Conservation (phyloP, 2,329 filamentous ascomycete species). For the Monosporascus sp. region DNA sequence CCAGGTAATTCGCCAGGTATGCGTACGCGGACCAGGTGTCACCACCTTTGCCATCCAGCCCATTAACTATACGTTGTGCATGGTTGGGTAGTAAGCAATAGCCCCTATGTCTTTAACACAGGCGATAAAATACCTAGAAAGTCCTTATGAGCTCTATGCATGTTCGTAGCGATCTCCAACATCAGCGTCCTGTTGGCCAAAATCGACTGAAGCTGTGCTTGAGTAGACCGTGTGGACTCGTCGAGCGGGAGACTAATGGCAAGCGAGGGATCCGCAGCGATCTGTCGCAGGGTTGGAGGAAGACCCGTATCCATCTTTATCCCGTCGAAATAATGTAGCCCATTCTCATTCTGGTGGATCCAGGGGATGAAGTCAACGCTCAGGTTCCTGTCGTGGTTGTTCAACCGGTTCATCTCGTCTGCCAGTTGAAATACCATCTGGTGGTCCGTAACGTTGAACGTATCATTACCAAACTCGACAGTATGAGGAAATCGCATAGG, state of each 20-base stretch:
- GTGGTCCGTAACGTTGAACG: conserved; percentile 56
- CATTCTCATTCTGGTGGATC: conserved; percentile 53
- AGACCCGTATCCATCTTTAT: conserved; percentile 45
- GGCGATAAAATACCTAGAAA: conserved; percentile 20
- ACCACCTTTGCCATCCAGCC: conserved; percentile 41
- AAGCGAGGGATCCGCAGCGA: conserved; percentile 37
- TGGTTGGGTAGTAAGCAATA: not conserved
- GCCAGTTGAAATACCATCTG: conserved; percentile 60
- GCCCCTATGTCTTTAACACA: not conserved
- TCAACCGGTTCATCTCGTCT: conserved; percentile 54
- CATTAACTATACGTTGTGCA: conserved; percentile 17
- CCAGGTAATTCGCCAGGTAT: conserved; percentile 56
- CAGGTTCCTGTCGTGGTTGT: conserved; percentile 43
- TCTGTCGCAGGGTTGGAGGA: conserved; percentile 47
- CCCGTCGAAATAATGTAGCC: conserved; percentile 44
- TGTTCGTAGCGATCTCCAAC: conserved; percentile 34
- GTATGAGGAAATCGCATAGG: conserved; percentile 60
- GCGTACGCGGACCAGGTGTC: conserved; percentile 63
- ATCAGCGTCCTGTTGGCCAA: conserved; percentile 32
- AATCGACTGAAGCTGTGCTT: conserved; percentile 28
- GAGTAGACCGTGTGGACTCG: conserved; percentile 26
- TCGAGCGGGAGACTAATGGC: conserved; percentile 19
- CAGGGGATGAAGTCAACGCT: conserved; percentile 59
- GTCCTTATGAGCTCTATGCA: conserved; percentile 39
- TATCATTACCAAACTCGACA: conserved; percentile 48